Percentiles rank a stretch among this genome's conserved stretches.
These are phyloP conservation scores for Pholiota molesta DNA, from an alignment of 768 basidiomycete genomes.

Conservation along the genomic window DNA sequence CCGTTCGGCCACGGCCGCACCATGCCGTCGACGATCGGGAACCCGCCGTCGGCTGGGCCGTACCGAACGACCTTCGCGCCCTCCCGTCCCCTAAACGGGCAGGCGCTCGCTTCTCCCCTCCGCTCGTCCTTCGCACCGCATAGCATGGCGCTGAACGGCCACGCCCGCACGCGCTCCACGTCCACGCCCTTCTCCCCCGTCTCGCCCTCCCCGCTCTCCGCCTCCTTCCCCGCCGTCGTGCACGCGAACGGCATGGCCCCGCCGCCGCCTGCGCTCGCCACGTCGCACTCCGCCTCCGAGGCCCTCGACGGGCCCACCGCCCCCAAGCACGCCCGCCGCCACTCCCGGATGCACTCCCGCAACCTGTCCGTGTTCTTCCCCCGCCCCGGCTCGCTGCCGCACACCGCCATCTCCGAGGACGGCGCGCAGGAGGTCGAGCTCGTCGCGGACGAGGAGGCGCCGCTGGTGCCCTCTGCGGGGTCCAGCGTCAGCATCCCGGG, in stretches of 20 bases:
- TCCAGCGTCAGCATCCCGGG: conserved; percentile 44
- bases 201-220: conserved; percentile 53
- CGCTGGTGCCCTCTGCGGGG: conserved; percentile 48
- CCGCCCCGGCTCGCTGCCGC: conserved; percentile 65
- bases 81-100: conserved; percentile 22
- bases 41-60: conserved; percentile 32
- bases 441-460: conserved; percentile 47
- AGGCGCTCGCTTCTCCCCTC: conserved; percentile 32
- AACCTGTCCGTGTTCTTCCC: conserved; percentile 95
- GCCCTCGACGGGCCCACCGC: conserved; percentile 17
- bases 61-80: conserved; percentile 31
- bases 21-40: conserved; percentile 9
- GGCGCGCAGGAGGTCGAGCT: conserved; percentile 56
- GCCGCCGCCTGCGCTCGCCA: neutral
- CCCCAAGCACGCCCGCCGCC: conserved; percentile 41
- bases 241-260: neutral
- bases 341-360: conserved; percentile 82
- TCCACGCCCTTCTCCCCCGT: conserved; percentile 54
- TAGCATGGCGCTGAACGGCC: conserved; percentile 24
- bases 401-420: conserved; percentile 69
- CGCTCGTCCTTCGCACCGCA: conserved; percentile 32
- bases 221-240: conserved; percentile 28
- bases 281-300: conserved; percentile 26
- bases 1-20: conserved; percentile 14
- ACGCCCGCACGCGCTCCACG: conserved; percentile 50